Conservation (phyloP, 805 yeast genomes). For the Kazachstania psychrophila region DNA sequence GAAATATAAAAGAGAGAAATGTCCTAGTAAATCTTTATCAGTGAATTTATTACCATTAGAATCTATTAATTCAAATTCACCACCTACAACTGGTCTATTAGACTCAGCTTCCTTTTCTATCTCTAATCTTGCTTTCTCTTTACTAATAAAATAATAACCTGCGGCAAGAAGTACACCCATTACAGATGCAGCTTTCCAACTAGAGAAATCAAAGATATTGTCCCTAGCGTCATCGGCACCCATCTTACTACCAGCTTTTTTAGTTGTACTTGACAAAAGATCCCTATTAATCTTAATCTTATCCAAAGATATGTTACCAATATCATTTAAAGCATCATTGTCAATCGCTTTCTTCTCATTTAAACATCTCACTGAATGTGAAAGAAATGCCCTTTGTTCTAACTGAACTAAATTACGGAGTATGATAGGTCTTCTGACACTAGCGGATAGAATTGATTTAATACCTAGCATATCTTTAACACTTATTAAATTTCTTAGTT, state of each 20-base stretch:
- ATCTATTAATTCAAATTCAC: slow-evolving; percentile 63
- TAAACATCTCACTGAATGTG: neutral
- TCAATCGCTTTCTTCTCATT: neutral
- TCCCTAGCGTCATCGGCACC: neutral
- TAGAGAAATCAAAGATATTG: slow-evolving; percentile 41
- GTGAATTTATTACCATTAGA: slow-evolving; percentile 66
- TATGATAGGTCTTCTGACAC: too few species aligned
- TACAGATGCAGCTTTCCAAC: slow-evolving; percentile 73
- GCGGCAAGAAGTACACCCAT: slow-evolving; percentile 56
- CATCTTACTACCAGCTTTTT: neutral
- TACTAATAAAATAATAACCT: slow-evolving; percentile 56
- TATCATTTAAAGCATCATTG: neutral
- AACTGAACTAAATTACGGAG: too few species aligned
- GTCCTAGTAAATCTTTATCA: slow-evolving; percentile 62
- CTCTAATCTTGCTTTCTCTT: slow-evolving; percentile 65
- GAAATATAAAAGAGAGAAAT: slow-evolving; percentile 74
- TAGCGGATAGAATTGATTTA: too few species aligned
- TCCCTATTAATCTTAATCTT: slow-evolving; percentile 3
- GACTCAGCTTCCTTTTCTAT: slow-evolving; percentile 74
- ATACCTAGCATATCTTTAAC: too few species aligned
- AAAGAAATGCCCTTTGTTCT: neutral
- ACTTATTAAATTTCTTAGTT: too few species aligned
- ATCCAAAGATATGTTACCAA: slow-evolving; percentile 1
- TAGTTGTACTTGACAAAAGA: neutral
- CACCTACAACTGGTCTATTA: slow-evolving; percentile 80